A percentile compares a stretch with the other conserved stretches of the same genome.
Conservation (phyloP, 768 basidiomycete species). For the Sistotremastrum suecicum region DNA sequence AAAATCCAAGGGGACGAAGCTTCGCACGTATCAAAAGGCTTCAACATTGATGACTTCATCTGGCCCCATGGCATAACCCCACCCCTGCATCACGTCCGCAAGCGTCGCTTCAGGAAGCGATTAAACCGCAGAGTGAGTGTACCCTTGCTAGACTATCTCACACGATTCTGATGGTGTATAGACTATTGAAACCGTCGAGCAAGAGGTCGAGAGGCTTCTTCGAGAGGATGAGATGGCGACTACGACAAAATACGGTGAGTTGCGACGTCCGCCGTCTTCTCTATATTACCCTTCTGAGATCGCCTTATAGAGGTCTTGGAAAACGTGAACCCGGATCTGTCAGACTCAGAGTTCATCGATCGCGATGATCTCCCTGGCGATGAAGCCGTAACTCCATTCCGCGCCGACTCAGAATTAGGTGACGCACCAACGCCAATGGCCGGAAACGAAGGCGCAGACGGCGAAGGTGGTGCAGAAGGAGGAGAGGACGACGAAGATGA, state of each 20-base stretch:
- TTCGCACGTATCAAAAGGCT: slow-evolving; percentile 43
- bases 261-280: not conserved
- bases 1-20: slow-evolving; percentile 59
- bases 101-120: slow-evolving; percentile 84
- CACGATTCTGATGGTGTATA: slow-evolving; percentile 14
- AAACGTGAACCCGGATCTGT: slow-evolving; percentile 81
- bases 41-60: slow-evolving; percentile 91
- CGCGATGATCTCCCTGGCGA: slow-evolving; percentile 38
- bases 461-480: slow-evolving; percentile 43
- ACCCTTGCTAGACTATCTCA: not conserved
- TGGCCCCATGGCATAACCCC: slow-evolving; percentile 96
- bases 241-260: slow-evolving; percentile 64
- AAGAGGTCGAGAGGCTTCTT: slow-evolving; percentile 79
- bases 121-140: slow-evolving; percentile 61
- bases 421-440: slow-evolving; percentile 39
- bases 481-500: slow-evolving; percentile 47
- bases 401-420: slow-evolving; percentile 46
- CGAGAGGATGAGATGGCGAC: slow-evolving; percentile 65
- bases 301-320: slow-evolving; percentile 56
- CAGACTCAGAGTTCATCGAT: slow-evolving; percentile 78
- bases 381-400: slow-evolving; percentile 53
- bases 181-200: slow-evolving; percentile 92
- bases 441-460: slow-evolving; percentile 27
- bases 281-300: slow-evolving; percentile 1
- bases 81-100: slow-evolving; percentile 78